A percentile compares a stretch with the other conserved stretches of the same genome.
These are phyloP conservation scores for Sporothrix humicola DNA, from an alignment of 2,329 filamentous ascomycete genomes.

Conservation along the genomic window DNA sequence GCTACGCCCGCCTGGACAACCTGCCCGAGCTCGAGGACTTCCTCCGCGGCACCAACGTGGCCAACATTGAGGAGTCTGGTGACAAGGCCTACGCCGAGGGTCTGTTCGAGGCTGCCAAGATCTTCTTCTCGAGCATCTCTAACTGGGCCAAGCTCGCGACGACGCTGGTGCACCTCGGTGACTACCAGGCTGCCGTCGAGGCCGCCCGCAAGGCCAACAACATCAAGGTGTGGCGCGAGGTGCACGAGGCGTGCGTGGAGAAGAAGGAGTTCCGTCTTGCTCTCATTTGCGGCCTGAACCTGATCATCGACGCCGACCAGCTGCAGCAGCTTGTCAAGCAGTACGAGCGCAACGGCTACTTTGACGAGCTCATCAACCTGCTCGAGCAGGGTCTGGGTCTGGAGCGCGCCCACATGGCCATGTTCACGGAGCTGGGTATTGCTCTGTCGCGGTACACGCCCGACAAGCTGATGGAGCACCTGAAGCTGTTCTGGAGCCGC, in stretches of 20 bases:
- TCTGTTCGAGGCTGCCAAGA: slow-evolving; percentile 94
- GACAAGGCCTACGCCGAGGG: slow-evolving; percentile 98
- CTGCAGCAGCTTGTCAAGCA: slow-evolving; percentile 90
- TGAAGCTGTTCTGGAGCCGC: slow-evolving; percentile 97
- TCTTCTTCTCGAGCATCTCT: slow-evolving; percentile 97
- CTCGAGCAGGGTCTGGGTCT: slow-evolving; percentile 94
- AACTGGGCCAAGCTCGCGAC: slow-evolving; percentile 99
- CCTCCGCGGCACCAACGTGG: slow-evolving; percentile 88
- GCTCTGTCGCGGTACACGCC: slow-evolving; percentile 94
- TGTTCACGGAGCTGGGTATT: slow-evolving; percentile 94
- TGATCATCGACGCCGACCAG: slow-evolving; percentile 97
- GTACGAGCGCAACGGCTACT: slow-evolving; percentile 96
- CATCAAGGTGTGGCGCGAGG: slow-evolving; percentile 99
- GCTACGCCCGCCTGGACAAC: slow-evolving; percentile 89
- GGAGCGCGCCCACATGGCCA: slow-evolving; percentile 91
- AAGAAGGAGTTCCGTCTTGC: slow-evolving; percentile 99
- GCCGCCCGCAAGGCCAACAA: slow-evolving; percentile 98
- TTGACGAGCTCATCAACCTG: slow-evolving; percentile 93
- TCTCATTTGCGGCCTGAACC: slow-evolving; percentile 97
- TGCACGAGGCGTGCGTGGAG: slow-evolving; percentile 91
- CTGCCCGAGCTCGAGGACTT: slow-evolving; percentile 95
- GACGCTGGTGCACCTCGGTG: slow-evolving; percentile 92
- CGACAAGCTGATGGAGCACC: slow-evolving; percentile 95
- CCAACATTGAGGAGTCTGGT: slow-evolving; percentile 93
- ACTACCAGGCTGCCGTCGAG: slow-evolving; percentile 97